Evolutionary conservation across 495 filamentous ascomycete species (phyloP), one percentile per base, ranked within the genome.

Genomic region (Haplographium delicatum): DNA sequence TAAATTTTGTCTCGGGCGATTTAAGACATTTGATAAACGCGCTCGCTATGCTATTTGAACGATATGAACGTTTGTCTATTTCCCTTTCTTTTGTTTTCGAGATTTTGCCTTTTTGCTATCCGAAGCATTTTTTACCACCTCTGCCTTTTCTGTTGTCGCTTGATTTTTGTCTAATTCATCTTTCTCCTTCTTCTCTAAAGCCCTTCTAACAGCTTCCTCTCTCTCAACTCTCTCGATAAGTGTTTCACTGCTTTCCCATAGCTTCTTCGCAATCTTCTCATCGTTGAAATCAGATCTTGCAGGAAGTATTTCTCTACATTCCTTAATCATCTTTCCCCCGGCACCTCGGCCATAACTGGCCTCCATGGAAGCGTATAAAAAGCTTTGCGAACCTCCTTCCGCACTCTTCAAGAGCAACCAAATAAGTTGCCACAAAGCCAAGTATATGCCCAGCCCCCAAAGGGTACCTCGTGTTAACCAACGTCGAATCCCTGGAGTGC

Each of bases 371-470:
- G 90, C 91, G 52, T 78, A 82, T 31, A 97, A 65, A 34, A 97
- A 83, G 33, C 86, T 88, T 68, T 99, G 89, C 8, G 90, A 88
- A 11, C 88, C 93, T 65, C 85, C 81, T 27, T 80, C 65, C 0
- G 89, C 73, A 37, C 83, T 88, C 64, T 97, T 99, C 11, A 99
- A 73, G 2, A 95, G 63, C 30, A 97, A 59, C 88, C 91, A 99
- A 71, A 84, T 87, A 10, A 95, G 50, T 2, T 84, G 77, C 73
- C 86, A 97, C 31, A 79, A 78, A 20, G 88, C 11, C 2, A 96
- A 56, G 63, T 99, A 99, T 10, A 90, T 4, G 1, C 81, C 51
- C 11, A 99, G 68, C 0, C 94, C 94, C 80, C 80, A 87, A 0
- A 99, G 66, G 7, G 83, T 85, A 1, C 94, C 93, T 26, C 87